Conservation (phyloP, 306 rosid species). For the Cucumis hystrix region DNA sequence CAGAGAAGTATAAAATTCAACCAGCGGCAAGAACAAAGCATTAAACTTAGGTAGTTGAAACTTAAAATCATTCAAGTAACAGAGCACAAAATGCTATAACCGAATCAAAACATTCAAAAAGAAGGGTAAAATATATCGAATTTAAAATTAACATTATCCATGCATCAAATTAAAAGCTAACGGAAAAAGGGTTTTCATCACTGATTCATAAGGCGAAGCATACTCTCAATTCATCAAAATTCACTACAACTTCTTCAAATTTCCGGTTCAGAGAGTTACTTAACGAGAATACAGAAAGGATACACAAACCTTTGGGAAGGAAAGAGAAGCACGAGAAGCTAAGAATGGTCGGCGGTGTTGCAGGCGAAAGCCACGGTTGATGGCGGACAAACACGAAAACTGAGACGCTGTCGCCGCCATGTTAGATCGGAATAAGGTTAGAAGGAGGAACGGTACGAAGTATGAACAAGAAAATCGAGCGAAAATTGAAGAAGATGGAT, state of each 20-base stretch:
- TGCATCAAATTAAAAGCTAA: not conserved
- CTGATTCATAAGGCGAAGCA: not conserved
- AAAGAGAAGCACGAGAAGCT: slow-evolving; percentile 16
- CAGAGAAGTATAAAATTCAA: not conserved
- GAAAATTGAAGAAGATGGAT: not conserved
- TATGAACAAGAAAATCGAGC: not conserved
- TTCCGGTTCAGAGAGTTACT: not conserved
- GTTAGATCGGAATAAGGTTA: not conserved
- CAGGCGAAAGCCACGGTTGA: slow-evolving; percentile 25
- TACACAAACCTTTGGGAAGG: slow-evolving; percentile 27
- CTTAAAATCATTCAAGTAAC: not conserved
- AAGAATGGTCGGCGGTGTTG: slow-evolving; percentile 14
- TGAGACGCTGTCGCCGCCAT: slow-evolving; percentile 38
- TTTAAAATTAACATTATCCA: not conserved
- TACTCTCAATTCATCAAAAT: not conserved
- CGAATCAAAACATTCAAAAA: not conserved
- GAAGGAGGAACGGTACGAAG: not conserved
- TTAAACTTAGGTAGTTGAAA: not conserved
- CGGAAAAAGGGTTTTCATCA: not conserved
- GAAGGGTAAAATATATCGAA: not conserved
- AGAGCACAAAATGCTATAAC: not conserved
- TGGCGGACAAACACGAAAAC: slow-evolving; percentile 37
- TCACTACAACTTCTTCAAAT: not conserved
- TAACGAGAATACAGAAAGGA: not conserved
- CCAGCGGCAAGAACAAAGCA: not conserved